phyloP scores from a whole-genome alignment of 768 basidiomycete genomes.

The Boletus insuetus region DNA sequence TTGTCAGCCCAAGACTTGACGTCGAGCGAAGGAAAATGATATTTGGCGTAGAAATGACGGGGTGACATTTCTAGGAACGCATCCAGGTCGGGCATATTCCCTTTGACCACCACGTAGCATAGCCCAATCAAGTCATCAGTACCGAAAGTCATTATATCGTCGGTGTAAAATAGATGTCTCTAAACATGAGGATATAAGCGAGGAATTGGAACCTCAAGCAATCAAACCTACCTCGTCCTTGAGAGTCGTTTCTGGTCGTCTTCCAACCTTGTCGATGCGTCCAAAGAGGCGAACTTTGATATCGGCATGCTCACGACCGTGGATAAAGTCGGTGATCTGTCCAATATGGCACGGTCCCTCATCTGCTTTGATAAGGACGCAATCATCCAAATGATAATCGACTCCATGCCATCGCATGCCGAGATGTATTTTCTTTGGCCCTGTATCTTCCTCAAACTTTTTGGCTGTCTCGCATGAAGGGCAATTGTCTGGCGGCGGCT shows the following conservation, averaged over 20 bases:
- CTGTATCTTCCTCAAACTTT: slow-evolving; percentile 32
- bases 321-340: slow-evolving; percentile 41
- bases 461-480: slow-evolving; percentile 40
- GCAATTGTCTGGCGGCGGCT: slow-evolving; percentile 51
- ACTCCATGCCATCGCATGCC: slow-evolving; percentile 48
- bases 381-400: slow-evolving; percentile 62
- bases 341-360: slow-evolving; percentile 57
- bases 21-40: slow-evolving; percentile 43
- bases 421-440: slow-evolving; percentile 29
- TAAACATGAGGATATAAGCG: slow-evolving; percentile 23
- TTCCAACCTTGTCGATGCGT: slow-evolving; percentile 37
- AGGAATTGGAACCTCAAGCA: neutral
- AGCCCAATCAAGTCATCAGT: slow-evolving; percentile 43
- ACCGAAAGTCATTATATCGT: slow-evolving; percentile 37
- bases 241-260: slow-evolving; percentile 38
- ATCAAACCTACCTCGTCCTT: slow-evolving; percentile 53
- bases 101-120: slow-evolving; percentile 45
- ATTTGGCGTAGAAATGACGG: slow-evolving; percentile 57
- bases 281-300: slow-evolving; percentile 48
- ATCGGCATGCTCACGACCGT: slow-evolving; percentile 9
- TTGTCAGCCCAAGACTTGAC: slow-evolving; percentile 39
- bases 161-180: slow-evolving; percentile 63
- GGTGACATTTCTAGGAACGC: slow-evolving; percentile 53
- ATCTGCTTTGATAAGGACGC: slow-evolving; percentile 47
- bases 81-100: slow-evolving; percentile 32